Percentiles rank a stretch among this genome's conserved stretches.
Conservation (phyloP, 164 flowering plant genomes). For the Kalanchoe fedtschenkoi region DNA sequence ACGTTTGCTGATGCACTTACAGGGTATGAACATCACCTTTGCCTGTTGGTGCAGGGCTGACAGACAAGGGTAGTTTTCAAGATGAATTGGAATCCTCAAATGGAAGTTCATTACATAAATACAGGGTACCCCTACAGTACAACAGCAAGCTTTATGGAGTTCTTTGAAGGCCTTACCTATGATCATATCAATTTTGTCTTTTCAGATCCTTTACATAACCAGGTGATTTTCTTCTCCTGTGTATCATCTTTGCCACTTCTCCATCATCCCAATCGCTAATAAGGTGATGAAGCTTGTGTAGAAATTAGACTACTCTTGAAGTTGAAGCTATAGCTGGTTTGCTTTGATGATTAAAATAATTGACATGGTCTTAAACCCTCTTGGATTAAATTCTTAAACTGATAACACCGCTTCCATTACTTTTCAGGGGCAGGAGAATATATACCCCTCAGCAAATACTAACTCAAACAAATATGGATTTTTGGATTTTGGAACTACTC, state of each 20-base stretch:
- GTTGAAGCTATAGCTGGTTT: background rate
- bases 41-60: background rate
- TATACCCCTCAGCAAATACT: conserved; percentile 39
- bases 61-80: background rate
- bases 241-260: background rate
- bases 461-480: conserved; percentile 50
- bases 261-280: too few species aligned
- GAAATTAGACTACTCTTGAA: background rate
- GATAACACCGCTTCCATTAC: background rate
- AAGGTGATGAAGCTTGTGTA: background rate
- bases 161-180: conserved; percentile 52
- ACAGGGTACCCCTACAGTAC: conserved; percentile 31
- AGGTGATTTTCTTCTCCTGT: conserved; percentile 20
- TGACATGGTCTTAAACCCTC: background rate
- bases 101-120: conserved; percentile 34
- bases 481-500: conserved; percentile 36
- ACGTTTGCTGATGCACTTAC: too few species aligned
- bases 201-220: conserved; percentile 36
- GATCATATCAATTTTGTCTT: conserved; percentile 66
- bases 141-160: conserved; percentile 54
- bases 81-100: conserved; percentile 48
- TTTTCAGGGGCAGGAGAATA: conserved; percentile 42
- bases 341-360: background rate
- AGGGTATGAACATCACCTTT: background rate
- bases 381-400: background rate